Base-by-base conservation (phyloP, 208 protist genomes). In the Acanthamoeba polyphaga region DNA sequence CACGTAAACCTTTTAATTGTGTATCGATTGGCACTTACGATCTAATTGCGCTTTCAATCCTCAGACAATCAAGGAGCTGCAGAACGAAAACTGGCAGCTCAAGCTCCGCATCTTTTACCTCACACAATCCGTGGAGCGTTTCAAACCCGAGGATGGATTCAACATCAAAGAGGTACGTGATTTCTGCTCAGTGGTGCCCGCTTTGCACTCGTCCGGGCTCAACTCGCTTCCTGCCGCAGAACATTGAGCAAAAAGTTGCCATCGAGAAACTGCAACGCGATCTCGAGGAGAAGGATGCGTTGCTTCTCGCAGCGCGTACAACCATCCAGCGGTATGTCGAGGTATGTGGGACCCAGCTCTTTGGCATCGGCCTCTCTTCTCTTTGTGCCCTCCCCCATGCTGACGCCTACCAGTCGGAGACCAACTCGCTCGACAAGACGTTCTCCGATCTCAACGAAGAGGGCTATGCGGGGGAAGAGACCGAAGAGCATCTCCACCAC, bases 81-180 rank as follows among this genome's bases (percentile, higher is more conserved):
- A 88, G 51, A 88, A 88, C 46, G 80, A 88, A 43, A 88, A 88
- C 53, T 88, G 80, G 80, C 80, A 88, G 53, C 51, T 88, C 3
- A 88, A 88, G 53, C 53, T 88, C 12, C 80, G 80, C 19, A 88
- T 88, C 80, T 88, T 88, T 27, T 88, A 88, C 32, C 80, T 88
- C 29, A 88, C 80, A 2, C 80, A 88, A 88, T 88, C 80, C n/a
- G 80, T 88, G 6, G 80, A 88, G 53, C n/a, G 27, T 22, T 88
- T 88, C 80, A 88, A 88, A n/a, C 80, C 80, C n/a, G 80, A 88
- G 49, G 80, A 88, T 64, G 80, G 80, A 7, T 58, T 64, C 53
- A 88, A 58, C 53, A 88, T 88, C 22, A 9, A 88, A 64, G 80
- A 88, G 80, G 80, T 88, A 64, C 29, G 51, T 9, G 6, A n/a